Evolutionary conservation across 176 grass and related monocot species (phyloP).

Genomic region (barley (Hordeum vulgare)): MorexV3_pseudomolecules_assembly NC_058524.1:422490116-422490615

Average conservation of each 20-base stretch:
- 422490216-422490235: constrained; percentile 76
- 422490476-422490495: constrained; percentile 33
- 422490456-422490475: constrained; percentile 34
- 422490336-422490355: constrained; percentile 80
- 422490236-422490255: constrained; percentile 73
- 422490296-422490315: constrained; percentile 25
- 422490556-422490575: constrained; percentile 74
- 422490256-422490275: background rate
- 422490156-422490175: constrained; percentile 29
- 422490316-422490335: constrained; percentile 48
- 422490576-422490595: constrained; percentile 88
- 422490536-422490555: constrained; percentile 21
- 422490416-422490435: constrained; percentile 50
- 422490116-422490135: constrained; percentile 63
- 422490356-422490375: constrained; percentile 88
- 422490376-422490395: constrained; percentile 79
- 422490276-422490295: constrained; percentile 3
- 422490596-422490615: constrained; percentile 90
- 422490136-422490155: constrained; percentile 44
- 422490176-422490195: constrained; percentile 59
- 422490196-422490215: constrained; percentile 80
- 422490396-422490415: constrained; percentile 73
- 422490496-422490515: constrained; percentile 41
- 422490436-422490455: constrained; percentile 56
- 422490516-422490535: constrained; percentile 15